Percentiles rank a stretch among this genome's conserved stretches.
These are phyloP conservation scores for Penstemon newberryi DNA, from an alignment of 257 asterid genomes.

Conservation along the genomic window DNA sequence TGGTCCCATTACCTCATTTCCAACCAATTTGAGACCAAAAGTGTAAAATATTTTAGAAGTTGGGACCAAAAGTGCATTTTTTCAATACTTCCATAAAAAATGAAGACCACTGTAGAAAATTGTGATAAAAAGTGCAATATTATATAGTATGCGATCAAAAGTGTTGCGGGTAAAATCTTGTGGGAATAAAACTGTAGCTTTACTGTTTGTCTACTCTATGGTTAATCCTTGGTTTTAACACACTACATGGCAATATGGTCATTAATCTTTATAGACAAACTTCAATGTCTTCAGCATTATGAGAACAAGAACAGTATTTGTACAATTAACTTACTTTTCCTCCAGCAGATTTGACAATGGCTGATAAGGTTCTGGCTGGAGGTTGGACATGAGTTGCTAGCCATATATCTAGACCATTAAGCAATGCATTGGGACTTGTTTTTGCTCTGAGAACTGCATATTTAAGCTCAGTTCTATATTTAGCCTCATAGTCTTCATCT, in stretches of 20 bases:
- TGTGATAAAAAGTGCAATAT: no score
- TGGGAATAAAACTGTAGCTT: no score
- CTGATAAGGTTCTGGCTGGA: constrained; percentile 55
- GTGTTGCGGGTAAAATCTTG: no score
- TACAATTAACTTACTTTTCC: constrained; percentile 65
- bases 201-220: not conserved
- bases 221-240: not conserved
- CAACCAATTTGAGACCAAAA: no score
- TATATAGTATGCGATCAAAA: no score
- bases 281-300: not conserved
- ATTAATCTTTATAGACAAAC: no score
- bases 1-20: no score
- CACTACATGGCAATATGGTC: not conserved
- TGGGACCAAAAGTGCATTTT: no score
- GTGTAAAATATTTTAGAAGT: no score
- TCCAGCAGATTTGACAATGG: constrained; percentile 72
- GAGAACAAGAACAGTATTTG: not conserved
- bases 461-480: constrained; percentile 60
- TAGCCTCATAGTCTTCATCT: constrained; percentile 62
- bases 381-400: constrained; percentile 71
- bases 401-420: constrained; percentile 72
- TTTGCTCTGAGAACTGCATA: constrained; percentile 61
- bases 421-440: constrained; percentile 55
- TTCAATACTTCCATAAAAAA: no score
- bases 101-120: no score